These are phyloP conservation scores for Boletus sp. DNA, from an alignment of 768 basidiomycete species.

Conservation along the genomic window DNA sequence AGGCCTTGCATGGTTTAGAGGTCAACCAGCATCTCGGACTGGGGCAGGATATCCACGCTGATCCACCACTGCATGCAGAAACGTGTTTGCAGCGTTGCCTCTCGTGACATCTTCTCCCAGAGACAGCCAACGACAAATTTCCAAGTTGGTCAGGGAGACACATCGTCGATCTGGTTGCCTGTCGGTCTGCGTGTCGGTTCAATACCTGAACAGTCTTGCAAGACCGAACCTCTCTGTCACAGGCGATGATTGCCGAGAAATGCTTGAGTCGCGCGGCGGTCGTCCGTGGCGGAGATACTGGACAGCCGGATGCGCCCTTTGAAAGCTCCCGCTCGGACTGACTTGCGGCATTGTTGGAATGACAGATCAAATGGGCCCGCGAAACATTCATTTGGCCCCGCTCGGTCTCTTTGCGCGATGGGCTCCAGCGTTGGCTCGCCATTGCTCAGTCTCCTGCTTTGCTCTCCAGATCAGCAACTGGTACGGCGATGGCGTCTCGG, in stretches of 20 bases:
- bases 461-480: not conserved
- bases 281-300: not conserved
- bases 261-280: not conserved
- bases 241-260: not conserved
- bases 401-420: not conserved
- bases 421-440: not conserved
- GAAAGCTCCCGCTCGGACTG: not conserved
- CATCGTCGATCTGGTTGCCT: not conserved
- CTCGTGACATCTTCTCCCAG: conserved; percentile 11
- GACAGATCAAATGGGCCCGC: not conserved
- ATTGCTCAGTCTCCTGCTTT: not conserved
- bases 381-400: not conserved
- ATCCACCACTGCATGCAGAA: conserved; percentile 19
- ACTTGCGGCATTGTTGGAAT: not conserved
- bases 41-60: conserved; percentile 24
- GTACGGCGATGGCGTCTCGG: not conserved
- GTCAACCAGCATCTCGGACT: conserved; percentile 18
- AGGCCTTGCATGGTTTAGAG: conserved; percentile 32
- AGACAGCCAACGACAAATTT: conserved; percentile 3
- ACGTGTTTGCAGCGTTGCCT: conserved; percentile 33
- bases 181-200: not conserved
- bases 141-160: not conserved
- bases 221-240: too few species aligned
- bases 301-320: too few species aligned
- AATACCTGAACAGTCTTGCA: not conserved